phyloP scores from a whole-genome alignment of 163 green algal genomes.

The Picocystis sp. region DNA sequence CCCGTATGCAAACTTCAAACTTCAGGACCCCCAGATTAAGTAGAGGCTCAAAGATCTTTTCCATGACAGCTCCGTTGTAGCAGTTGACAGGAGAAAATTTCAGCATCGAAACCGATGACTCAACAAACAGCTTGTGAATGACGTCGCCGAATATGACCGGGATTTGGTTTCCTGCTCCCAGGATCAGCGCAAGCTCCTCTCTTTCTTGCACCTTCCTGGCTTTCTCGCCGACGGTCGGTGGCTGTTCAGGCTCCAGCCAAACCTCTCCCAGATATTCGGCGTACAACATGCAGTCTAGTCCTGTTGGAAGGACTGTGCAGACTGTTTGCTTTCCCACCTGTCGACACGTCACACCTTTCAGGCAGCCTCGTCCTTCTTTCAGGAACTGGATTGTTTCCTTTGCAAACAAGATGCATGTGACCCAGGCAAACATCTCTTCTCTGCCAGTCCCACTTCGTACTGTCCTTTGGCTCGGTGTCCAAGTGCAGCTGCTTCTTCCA shows the following conservation, averaged over 20 bases:
- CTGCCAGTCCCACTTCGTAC: too few species aligned
- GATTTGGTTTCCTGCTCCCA: constrained; percentile 44
- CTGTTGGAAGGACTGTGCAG: too few species aligned
- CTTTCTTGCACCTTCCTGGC: background rate
- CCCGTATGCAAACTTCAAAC: constrained; percentile 61
- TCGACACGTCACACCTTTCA: too few species aligned
- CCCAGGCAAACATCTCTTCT: too few species aligned
- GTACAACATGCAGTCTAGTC: constrained; percentile 5
- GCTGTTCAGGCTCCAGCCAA: constrained; percentile 1
- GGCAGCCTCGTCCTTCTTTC: too few species aligned
- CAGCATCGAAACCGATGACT: constrained; percentile 44
- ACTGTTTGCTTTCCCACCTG: too few species aligned
- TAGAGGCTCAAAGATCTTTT: constrained; percentile 35
- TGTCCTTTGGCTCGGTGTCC: too few species aligned
- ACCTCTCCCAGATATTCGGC: background rate
- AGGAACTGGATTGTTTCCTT: too few species aligned
- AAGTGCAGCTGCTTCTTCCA: too few species aligned
- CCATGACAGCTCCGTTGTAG: constrained; percentile 24
- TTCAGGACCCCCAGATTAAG: constrained; percentile 41
- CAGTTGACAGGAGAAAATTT: constrained; percentile 79
- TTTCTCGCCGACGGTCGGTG: background rate
- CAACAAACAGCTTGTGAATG: constrained; percentile 58
- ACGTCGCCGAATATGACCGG: constrained; percentile 51
- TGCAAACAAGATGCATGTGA: too few species aligned
- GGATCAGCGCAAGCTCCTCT: constrained; percentile 1